Percentiles rank a stretch among this genome's conserved stretches.
Evolutionary conservation across 352 stramenopile genomes (phyloP).

Genomic region (Hyaloperonospora brassicae): DNA sequence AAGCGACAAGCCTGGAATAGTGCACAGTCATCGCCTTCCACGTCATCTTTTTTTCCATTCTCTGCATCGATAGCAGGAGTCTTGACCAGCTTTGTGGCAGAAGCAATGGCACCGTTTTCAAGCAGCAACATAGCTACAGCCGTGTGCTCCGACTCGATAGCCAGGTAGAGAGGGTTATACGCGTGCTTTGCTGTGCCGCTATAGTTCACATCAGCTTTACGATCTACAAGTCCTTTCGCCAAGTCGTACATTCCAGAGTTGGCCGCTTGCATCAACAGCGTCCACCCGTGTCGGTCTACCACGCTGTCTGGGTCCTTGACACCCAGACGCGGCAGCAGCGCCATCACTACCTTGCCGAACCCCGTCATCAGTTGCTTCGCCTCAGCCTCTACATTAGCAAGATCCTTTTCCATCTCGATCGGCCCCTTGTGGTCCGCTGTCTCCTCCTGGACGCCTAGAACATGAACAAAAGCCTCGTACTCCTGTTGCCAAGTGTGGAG

Average conservation of each 20-base stretch:
- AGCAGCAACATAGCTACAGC: conserved; percentile 60
- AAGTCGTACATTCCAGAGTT: conserved; percentile 64
- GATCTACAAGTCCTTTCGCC: conserved; percentile 41
- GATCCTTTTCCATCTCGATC: conserved; percentile 40
- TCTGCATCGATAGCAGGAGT: conserved; percentile 29
- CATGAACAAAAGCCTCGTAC: conserved; percentile 74
- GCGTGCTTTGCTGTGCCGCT: conserved; percentile 35
- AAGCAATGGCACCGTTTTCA: conserved; percentile 55
- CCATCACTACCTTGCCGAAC: conserved; percentile 46
- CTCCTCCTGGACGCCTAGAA: conserved; percentile 52
- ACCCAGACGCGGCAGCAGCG: conserved; percentile 39
- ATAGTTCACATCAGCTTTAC: conserved; percentile 56
- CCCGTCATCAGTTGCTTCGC: conserved; percentile 56
- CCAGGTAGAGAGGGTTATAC: conserved; percentile 62
- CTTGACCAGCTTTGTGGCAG: conserved; percentile 59
- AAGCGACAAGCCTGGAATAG: conserved; percentile 73
- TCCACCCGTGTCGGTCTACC: conserved; percentile 72
- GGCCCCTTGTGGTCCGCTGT: conserved; percentile 22
- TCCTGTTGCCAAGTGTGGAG: conserved; percentile 83
- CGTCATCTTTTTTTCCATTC: conserved; percentile 27
- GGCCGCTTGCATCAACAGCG: conserved; percentile 77
- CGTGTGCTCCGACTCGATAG: conserved; percentile 67
- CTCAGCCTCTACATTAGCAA: conserved; percentile 68
- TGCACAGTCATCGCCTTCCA: conserved; percentile 59
- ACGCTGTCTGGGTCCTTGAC: conserved; percentile 37